Base-by-base conservation (phyloP, 2,329 filamentous ascomycete genomes). In the Sporothrix globosa region DNA sequence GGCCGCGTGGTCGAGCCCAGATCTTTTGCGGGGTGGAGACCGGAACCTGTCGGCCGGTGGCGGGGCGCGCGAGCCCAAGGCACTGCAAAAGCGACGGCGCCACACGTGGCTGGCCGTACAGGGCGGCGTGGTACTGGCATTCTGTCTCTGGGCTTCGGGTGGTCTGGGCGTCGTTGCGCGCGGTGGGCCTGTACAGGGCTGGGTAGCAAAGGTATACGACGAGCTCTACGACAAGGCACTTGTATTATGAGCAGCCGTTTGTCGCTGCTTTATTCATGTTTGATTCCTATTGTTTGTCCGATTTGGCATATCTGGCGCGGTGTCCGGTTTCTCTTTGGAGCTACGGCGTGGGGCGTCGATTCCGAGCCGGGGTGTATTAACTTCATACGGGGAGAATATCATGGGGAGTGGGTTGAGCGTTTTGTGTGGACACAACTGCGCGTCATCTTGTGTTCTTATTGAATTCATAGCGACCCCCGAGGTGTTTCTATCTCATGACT, bases 201-300 rank as follows among this genome's bases (percentile, higher is more conserved):
- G 93, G 93, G 84, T 97, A 69, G 92, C 88, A 2, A 90, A 85
- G 74, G 85, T 91, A 66, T 97, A 95, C 80, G 91, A 97, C 81
- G 86, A 88, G 66, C 82, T 97, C 73, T 93, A 80, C 72, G 75
- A 73, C n/a, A 76, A 70, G 70, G 70, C 78, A 0, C 9, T 53
- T 7, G 1, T 73, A 3, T 74, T 58, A 11, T 67, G 65, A 46
- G 10, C 27, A 9, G n/a, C n/a, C 27, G 44, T 11, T n/a, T 39
- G 14, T 41, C 4, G 39, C 11, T 41, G 58, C 3, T 19, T 21
- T 1, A 24, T 6, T 10, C 11, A 3, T 44, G 14, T 41, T 56
- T 52, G 34, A 4, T 53, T 46, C 14, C 10, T 46, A 66, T 11
- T 17, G 34, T 17, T 17, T 19, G 53, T 11, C 14, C 3, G 21